These are phyloP conservation scores for Blastobotrys chiropterorum DNA, from an alignment of 805 yeast genomes.

Conservation along the genomic window DNA sequence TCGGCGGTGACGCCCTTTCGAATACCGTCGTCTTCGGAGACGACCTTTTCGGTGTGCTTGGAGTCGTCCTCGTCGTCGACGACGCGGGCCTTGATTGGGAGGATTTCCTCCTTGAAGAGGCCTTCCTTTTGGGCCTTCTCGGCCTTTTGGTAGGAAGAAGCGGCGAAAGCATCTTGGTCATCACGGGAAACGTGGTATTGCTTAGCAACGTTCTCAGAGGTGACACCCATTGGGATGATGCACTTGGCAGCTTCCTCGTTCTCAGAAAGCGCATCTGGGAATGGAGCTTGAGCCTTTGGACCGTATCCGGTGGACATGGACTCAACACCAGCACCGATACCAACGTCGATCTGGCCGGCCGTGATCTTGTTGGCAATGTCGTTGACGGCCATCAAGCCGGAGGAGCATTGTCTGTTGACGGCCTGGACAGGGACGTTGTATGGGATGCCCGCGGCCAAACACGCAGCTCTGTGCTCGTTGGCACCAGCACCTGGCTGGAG, in stretches of 20 bases:
- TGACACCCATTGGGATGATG: slow-evolving; percentile 92
- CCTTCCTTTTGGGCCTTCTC: slow-evolving; percentile 65
- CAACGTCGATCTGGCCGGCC: slow-evolving; percentile 84
- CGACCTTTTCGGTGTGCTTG: slow-evolving; percentile 45
- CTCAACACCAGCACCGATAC: slow-evolving; percentile 90
- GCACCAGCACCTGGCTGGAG: slow-evolving; percentile 92
- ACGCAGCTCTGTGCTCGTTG: slow-evolving; percentile 88
- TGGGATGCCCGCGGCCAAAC: slow-evolving; percentile 87
- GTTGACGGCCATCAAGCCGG: slow-evolving; percentile 85
- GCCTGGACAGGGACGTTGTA: slow-evolving; percentile 72
- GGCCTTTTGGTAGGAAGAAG: slow-evolving; percentile 80
- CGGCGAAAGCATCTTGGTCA: slow-evolving; percentile 86
- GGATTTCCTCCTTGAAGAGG: slow-evolving; percentile 79
- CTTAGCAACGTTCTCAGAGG: slow-evolving; percentile 83
- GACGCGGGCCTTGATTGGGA: slow-evolving; percentile 57
- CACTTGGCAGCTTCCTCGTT: slow-evolving; percentile 59
- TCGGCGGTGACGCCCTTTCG: slow-evolving; percentile 78
- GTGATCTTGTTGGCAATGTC: slow-evolving; percentile 85
- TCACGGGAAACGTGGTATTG: slow-evolving; percentile 58
- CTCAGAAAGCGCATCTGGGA: slow-evolving; percentile 44
- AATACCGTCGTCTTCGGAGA: slow-evolving; percentile 82
- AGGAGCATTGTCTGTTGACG: slow-evolving; percentile 89
- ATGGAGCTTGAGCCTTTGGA: slow-evolving; percentile 61
- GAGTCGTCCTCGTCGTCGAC: slow-evolving; percentile 55
- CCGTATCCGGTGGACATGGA: slow-evolving; percentile 89